Percentiles rank a stretch among this genome's conserved stretches.
Evolutionary conservation across 805 yeast genomes (phyloP).

Genomic region (Torulaspora quercuum): DNA sequence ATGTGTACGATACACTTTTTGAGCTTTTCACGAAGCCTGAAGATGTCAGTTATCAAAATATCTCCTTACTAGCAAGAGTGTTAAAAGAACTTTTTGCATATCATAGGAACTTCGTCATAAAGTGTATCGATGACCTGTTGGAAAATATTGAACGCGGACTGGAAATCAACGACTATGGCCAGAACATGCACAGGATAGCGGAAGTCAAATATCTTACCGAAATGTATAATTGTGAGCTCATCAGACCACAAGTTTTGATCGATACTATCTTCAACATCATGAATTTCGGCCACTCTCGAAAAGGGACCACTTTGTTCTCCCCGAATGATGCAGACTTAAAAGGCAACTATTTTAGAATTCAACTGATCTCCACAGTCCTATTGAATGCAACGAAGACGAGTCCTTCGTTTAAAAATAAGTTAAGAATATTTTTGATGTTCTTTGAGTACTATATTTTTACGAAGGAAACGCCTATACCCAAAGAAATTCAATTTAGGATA

Average conservation of each 20-base stretch:
- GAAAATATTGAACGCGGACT: constrained; percentile 66
- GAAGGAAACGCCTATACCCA: constrained; percentile 60
- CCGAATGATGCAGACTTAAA: constrained; percentile 53
- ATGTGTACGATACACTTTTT: constrained; percentile 36
- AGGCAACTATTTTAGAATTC: constrained; percentile 68
- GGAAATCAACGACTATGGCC: constrained; percentile 58
- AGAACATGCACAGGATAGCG: constrained; percentile 59
- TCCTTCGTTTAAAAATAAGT: constrained; percentile 23
- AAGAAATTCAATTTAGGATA: constrained; percentile 56
- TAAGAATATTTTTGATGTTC: constrained; percentile 47
- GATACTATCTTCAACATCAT: constrained; percentile 55
- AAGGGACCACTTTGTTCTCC: constrained; percentile 48
- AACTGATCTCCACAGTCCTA: constrained; percentile 47
- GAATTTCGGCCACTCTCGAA: constrained; percentile 61
- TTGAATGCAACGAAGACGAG: constrained; percentile 30
- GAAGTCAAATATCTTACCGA: constrained; percentile 59
- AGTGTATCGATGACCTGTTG: constrained; percentile 56
- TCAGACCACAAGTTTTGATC: constrained; percentile 46
- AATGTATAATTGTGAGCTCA: constrained; percentile 46
- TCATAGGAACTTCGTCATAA: constrained; percentile 42
- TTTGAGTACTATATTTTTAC: constrained; percentile 70
- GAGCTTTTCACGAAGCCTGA: constrained; percentile 57
- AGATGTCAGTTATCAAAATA: constrained; percentile 54
- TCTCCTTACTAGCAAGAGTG: constrained; percentile 48
- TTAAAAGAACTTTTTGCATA: constrained; percentile 38